Conservation (phyloP, 2,329 filamentous ascomycete genomes). For the Trichoderma guizhouense region DNA sequence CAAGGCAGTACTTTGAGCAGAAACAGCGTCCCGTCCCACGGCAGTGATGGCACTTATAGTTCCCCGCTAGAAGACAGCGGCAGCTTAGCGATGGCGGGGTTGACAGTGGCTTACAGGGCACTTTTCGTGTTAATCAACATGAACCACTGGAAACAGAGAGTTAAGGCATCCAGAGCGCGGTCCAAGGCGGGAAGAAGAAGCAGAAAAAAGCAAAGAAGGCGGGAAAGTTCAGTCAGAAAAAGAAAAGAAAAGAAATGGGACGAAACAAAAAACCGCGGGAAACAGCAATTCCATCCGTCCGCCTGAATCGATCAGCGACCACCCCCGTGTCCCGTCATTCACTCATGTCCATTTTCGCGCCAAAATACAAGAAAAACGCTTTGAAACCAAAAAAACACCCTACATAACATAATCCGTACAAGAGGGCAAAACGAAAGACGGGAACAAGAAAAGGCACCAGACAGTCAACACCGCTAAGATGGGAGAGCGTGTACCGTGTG, state of each 20-base stretch:
- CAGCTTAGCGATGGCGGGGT: constrained; percentile 4
- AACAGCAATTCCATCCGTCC: background rate
- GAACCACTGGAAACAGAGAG: background rate
- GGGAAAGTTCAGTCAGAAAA: background rate
- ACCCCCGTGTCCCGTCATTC: background rate
- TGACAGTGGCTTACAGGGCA: background rate
- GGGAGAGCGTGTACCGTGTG: constrained; percentile 6
- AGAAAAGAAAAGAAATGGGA: background rate
- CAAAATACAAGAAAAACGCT: background rate
- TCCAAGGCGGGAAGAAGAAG: background rate
- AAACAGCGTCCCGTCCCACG: background rate
- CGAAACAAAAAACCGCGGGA: too few species aligned
- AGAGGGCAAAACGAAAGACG: background rate
- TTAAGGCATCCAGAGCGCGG: background rate
- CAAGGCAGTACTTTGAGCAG: background rate
- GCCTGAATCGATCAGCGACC: background rate
- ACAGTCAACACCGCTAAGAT: background rate
- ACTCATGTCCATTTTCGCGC: background rate
- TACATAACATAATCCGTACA: background rate
- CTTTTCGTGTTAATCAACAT: background rate
- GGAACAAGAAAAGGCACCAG: background rate
- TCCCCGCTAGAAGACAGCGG: background rate
- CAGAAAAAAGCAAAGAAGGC: background rate
- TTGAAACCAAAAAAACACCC: background rate
- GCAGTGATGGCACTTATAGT: background rate